Base-by-base conservation (phyloP, 148 eudicot species). In the Camellia sinensis region DNA sequence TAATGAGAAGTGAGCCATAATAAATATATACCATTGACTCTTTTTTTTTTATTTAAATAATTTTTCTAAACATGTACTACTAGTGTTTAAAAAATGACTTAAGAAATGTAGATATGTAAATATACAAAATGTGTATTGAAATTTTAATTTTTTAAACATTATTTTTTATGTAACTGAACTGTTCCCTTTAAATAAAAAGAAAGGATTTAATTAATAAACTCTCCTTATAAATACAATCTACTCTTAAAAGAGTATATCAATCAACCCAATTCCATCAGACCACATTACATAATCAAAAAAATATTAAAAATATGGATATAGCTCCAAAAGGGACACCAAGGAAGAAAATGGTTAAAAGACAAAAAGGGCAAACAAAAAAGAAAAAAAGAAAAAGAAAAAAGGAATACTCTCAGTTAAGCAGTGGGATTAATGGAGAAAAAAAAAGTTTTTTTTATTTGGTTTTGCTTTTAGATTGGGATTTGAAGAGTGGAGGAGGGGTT, bases 201-300 rank as follows among this genome's bases (percentile, higher is more conserved):
- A 64, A 48, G 11, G 11, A 68, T 54, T 56, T 43, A 4, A 11
- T 15, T 43, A 80, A 54, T 15, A 43, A 76, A 22, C 79, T 62
- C 57, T 76, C 46, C 66, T 76, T 48, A 62, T 43, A 19, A 37
- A 76, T 76, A 76, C 53, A 45, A 7, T 48, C 52, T 7, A 54
- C 13, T 12, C 57, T 54, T 12, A 54, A 54, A 29, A 11, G 57
- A 12, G 52, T 48, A 48, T 48, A 48, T 57, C 12, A 57, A 57
- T 57, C 56, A 78, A 78, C 53, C 63, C 65, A 67, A 78, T 67
- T 53, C 56, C 62, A 45, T n/a, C 41, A 41, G 43, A 54, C 74
- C 68, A 78, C 52, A 78, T 54, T 78, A 68, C 74, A 68, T 56
- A 5, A 43, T 74, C 18, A 76, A 63, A 46, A 64, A 63, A 64